Percentiles rank a stretch among this genome's conserved stretches.
Evolutionary conservation across 441 rosid species (phyloP).

Genomic region (Iberis amara): DNA sequence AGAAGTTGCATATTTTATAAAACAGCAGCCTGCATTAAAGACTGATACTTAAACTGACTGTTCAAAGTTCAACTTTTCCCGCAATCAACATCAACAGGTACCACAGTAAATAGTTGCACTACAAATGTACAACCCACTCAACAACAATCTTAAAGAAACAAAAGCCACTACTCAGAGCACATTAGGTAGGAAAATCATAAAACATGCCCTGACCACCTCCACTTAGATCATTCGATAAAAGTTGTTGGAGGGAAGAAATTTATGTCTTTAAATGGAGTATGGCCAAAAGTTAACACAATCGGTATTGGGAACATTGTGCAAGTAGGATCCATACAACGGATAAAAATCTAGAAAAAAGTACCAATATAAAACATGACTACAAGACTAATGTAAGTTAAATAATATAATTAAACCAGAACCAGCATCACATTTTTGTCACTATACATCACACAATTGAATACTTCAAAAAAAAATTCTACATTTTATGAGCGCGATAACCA

Average conservation of each 20-base stretch:
- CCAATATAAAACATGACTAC: background rate
- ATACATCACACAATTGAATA: conserved; percentile 14
- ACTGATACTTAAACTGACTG: conserved; percentile 40
- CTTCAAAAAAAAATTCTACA: conserved; percentile 6
- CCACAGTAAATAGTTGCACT: conserved; percentile 13
- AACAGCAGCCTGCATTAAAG: conserved; percentile 93
- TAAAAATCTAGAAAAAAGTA: background rate
- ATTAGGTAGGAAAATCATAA: conserved; percentile 13
- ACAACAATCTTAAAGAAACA: conserved; percentile 18
- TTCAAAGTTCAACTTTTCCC: conserved; percentile 32
- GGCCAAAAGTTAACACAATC: conserved; percentile 9
- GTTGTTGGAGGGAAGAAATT: conserved; percentile 21
- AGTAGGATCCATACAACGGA: background rate
- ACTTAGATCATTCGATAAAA: conserved; percentile 21
- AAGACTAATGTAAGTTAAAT: background rate
- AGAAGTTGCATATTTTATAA: conserved; percentile 86
- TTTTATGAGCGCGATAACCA: conserved; percentile 11
- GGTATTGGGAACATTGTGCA: conserved; percentile 10
- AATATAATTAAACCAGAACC: conserved; percentile 7
- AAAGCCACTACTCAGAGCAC: conserved; percentile 16
- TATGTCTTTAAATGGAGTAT: conserved; percentile 16
- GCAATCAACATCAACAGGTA: conserved; percentile 25
- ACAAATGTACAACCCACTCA: conserved; percentile 23
- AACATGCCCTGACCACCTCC: conserved; percentile 20
- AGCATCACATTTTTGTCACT: conserved; percentile 10